Base-by-base conservation (phyloP, 73 alveolate genomes). In the Effrenium voratum region DNA sequence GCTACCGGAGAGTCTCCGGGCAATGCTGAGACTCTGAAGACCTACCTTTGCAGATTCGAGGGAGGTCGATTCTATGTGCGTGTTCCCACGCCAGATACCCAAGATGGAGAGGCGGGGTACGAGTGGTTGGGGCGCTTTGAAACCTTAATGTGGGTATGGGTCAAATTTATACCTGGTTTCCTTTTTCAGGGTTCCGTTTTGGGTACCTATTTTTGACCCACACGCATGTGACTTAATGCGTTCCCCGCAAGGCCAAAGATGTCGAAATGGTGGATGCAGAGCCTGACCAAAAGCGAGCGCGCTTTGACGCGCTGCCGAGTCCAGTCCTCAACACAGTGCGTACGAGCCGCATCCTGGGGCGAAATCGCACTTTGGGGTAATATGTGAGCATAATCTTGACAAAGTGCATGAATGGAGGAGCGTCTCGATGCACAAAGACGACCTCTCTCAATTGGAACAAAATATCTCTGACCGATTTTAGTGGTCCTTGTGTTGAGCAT, bases 21-120 rank as follows among this genome's bases (percentile, higher is more conserved):
- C 73, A 45, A 70, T 38, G 41, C 87, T 22, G 96, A 90, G 34
- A 36, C 52, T 8, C 43, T 90, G 6, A 70, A 49, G 40, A 75
- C 82, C 50, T 90, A 5, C 36, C 95, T 34, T 10, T 47, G 72
- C 24, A 59, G 91, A 3, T 90, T 90, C 49, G 75, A 90, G 8
- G 87, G 68, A 30, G 96, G 96, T 40, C 86, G 96, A 13, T 90
- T 63, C 86, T 90, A 90, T 34, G 96, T 90, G 28, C 86, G 66
- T 16, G 96, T 90, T 85, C 73, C 96, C 43, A 41, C 66, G 47
- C 8, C 57, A 38, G 90, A 79, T 22, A 46, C 60, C 4, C 16
- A 57, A 22, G 72, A 22, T 22, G 72, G n/a, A 57, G n/a, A 57
- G 72, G 68, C 12, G 30, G n/a, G n/a, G n/a, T n/a, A n/a, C n/a